Conservation (phyloP, 371 early-diverging fungal genomes). For the Actinomortierella wolfii region DNA sequence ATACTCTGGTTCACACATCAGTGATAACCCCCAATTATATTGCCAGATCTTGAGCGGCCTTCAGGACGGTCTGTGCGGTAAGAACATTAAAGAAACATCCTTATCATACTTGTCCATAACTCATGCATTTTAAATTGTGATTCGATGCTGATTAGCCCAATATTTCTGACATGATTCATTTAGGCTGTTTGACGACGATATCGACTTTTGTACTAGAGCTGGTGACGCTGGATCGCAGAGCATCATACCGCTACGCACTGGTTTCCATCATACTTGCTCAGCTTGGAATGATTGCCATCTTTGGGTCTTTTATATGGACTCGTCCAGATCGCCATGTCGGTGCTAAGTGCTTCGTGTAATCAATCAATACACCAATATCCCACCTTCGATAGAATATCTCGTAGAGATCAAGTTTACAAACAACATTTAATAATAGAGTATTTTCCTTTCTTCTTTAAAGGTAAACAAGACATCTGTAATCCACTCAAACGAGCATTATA, state of each 20-base stretch:
- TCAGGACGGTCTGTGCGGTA: constrained; percentile 74
- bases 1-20: constrained; percentile 18
- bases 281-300: constrained; percentile 53
- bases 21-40: constrained; percentile 29
- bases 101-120: neutral
- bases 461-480: neutral
- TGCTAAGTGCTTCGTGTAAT: too few species aligned
- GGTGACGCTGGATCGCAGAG: constrained; percentile 39
- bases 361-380: too few species aligned
- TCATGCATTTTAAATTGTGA: neutral
- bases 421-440: neutral
- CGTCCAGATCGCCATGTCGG: constrained; percentile 1
- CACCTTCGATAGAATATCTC: too few species aligned
- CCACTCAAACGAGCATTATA: neutral
- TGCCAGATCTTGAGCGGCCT: constrained; percentile 62
- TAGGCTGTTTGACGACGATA: constrained; percentile 73
- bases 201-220: constrained; percentile 75
- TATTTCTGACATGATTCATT: neutral
- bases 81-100: constrained; percentile 2
- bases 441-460: neutral
- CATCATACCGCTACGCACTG: constrained; percentile 54
- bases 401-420: constrained; percentile 1
- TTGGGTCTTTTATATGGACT: constrained; percentile 62
- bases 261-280: constrained; percentile 54
- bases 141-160: neutral